Conservation (phyloP, 1,139 yeast genomes). For the Zygosaccharomyces pseudobailii region DNA sequence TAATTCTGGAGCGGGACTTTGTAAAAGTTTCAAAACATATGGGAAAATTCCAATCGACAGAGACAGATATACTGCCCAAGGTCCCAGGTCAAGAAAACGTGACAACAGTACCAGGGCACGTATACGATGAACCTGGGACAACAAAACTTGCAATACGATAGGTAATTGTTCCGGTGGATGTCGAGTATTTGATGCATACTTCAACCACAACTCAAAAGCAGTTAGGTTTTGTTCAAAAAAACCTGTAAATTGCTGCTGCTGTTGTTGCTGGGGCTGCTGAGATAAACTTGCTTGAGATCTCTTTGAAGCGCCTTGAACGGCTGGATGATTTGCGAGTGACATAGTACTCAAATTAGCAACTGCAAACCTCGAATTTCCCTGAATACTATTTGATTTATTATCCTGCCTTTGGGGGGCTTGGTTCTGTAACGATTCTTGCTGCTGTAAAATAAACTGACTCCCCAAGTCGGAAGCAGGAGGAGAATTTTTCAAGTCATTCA, state of each 20-base stretch:
- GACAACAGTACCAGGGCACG: conserved; percentile 82
- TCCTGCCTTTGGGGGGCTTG: conserved; percentile 19
- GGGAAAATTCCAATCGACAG: conserved; percentile 95
- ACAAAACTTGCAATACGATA: conserved; percentile 81
- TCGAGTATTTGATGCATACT: conserved; percentile 78
- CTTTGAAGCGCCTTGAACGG: conserved; percentile 13
- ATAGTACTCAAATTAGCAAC: conserved; percentile 33
- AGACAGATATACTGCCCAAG: conserved; percentile 95
- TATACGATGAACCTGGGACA: conserved; percentile 90
- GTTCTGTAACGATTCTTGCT: conserved; percentile 25
- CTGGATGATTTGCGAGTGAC: conserved; percentile 32
- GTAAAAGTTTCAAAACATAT: conserved; percentile 81
- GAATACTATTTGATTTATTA: conserved; percentile 22
- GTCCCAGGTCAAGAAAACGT: conserved; percentile 86
- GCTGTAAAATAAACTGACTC: conserved; percentile 24
- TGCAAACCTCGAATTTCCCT: conserved; percentile 29
- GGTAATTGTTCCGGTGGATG: conserved; percentile 95
- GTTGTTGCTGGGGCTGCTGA: conserved; percentile 19
- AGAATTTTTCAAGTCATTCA: conserved; percentile 37
- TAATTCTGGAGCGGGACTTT: conserved; percentile 92
- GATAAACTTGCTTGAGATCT: conserved; percentile 7
- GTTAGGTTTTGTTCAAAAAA: conserved; percentile 95
- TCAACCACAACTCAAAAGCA: conserved; percentile 94
- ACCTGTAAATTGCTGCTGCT: conserved; percentile 75
- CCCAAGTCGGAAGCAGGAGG: conserved; percentile 29